These are phyloP conservation scores for Suhomyces bokatorum DNA, from an alignment of 1,139 yeast genomes.

Conservation along the genomic window DNA sequence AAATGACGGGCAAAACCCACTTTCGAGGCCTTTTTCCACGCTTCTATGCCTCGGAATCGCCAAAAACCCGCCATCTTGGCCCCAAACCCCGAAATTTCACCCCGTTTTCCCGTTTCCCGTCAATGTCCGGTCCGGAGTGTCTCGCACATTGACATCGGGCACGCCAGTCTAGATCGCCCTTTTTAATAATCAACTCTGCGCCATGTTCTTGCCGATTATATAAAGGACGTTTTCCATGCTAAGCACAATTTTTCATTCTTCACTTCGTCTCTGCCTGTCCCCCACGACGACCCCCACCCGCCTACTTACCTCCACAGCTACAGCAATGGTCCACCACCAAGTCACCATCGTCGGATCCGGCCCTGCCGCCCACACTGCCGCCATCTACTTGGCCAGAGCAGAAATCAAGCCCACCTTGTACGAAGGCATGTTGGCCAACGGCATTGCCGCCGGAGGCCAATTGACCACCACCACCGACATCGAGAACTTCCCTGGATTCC, in stretches of 20 bases:
- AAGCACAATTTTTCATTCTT: not conserved
- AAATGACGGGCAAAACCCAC: no score
- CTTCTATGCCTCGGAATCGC: no score
- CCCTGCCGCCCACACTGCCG: constrained; percentile 99
- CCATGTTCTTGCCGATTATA: not conserved
- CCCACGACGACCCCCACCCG: not conserved
- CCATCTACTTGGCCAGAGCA: constrained; percentile 93
- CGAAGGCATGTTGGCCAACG: constrained; percentile 97
- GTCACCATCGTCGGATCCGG: constrained; percentile 97
- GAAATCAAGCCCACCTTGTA: constrained; percentile 90
- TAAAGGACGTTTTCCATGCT: constrained; percentile 1
- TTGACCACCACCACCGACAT: constrained; percentile 96
- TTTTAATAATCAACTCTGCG: not conserved
- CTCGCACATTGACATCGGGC: not conserved
- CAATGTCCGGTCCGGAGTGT: not conserved
- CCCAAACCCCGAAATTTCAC: no score
- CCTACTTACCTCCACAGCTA: not conserved
- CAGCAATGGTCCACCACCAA: constrained; percentile 77
- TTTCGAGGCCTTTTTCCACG: no score
- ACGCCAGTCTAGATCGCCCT: not conserved
- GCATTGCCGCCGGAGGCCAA: constrained; percentile 98
- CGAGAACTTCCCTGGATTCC: constrained; percentile 98
- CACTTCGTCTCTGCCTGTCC: not conserved
- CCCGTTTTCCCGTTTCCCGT: not conserved
- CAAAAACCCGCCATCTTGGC: not conserved